Conservation (phyloP, 1,284 basidiomycete genomes). For the Puccinia polysora region DNA sequence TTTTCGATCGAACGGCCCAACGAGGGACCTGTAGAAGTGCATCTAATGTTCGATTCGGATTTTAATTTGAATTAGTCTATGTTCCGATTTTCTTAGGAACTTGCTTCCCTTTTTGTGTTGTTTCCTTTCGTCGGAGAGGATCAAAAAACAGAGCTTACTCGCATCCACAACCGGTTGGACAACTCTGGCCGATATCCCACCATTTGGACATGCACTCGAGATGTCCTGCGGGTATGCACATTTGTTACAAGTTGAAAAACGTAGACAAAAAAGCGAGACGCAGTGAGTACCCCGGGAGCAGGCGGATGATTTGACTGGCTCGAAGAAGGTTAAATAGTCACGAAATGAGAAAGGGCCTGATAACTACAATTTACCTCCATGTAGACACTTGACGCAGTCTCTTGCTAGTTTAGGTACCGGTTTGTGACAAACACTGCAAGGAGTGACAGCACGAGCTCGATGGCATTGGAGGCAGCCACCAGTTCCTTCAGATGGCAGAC, state of each 20-base stretch:
- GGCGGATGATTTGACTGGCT: background rate
- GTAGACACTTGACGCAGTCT: slow-evolving; percentile 33
- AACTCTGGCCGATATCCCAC: slow-evolving; percentile 14
- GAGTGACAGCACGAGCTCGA: background rate
- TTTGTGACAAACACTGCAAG: slow-evolving; percentile 34
- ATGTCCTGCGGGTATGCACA: slow-evolving; percentile 14
- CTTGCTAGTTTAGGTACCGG: slow-evolving; percentile 15
- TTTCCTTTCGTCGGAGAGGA: background rate
- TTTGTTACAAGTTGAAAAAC: background rate
- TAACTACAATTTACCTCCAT: slow-evolving; percentile 17
- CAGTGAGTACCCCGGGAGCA: background rate
- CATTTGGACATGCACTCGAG: slow-evolving; percentile 28
- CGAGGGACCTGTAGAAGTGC: background rate
- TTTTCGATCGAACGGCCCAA: background rate
- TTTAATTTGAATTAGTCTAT: background rate
- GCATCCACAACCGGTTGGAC: slow-evolving; percentile 39
- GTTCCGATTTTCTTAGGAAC: too few relatives aligned
- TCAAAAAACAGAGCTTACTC: slow-evolving; percentile 15
- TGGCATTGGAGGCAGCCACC: background rate
- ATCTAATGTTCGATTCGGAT: background rate
- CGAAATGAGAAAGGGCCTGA: background rate
- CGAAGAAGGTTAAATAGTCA: too few relatives aligned
- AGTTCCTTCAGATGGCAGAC: background rate
- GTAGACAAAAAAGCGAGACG: background rate
- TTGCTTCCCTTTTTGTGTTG: too few relatives aligned